A percentile compares a stretch with the other conserved stretches of the same genome.
phyloP scores from a whole-genome alignment of 2,329 filamentous ascomycete species.

The Cercospora sojina region DNA sequence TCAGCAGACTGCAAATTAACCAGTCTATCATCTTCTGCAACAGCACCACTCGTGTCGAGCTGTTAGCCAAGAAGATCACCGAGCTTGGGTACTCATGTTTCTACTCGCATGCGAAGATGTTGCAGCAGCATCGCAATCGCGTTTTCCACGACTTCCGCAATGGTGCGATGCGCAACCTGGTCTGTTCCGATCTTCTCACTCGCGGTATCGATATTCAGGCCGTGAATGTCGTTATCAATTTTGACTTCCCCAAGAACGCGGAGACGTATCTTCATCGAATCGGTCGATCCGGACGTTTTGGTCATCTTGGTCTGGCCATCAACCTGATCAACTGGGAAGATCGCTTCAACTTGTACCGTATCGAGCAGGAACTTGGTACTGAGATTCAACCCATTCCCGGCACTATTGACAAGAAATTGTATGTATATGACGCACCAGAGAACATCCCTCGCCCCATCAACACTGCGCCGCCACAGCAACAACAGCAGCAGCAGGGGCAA shows the following conservation, averaged over 20 bases:
- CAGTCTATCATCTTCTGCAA: slow-evolving; percentile 99
- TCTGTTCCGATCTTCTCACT: slow-evolving; percentile 95
- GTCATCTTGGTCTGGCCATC: slow-evolving; percentile 94
- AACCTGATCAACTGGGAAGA: slow-evolving; percentile 99
- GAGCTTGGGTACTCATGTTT: slow-evolving; percentile 99
- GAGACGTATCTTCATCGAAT: slow-evolving; percentile 99
- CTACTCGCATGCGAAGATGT: slow-evolving; percentile 98
- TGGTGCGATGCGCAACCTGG: slow-evolving; percentile 94
- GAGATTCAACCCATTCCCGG: slow-evolving; percentile 96
- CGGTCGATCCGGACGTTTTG: slow-evolving; percentile 94
- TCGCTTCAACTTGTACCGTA: slow-evolving; percentile 97
- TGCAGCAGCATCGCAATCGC: slow-evolving; percentile 92
- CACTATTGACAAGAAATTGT: slow-evolving; percentile 94
- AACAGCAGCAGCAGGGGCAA: slow-evolving; percentile 26
- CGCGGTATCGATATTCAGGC: slow-evolving; percentile 99
- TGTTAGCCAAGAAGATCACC: slow-evolving; percentile 98
- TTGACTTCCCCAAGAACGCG: slow-evolving; percentile 98
- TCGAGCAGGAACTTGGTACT: slow-evolving; percentile 93
- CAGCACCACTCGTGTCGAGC: slow-evolving; percentile 95
- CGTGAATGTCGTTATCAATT: slow-evolving; percentile 99
- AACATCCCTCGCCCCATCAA: slow-evolving; percentile 82
- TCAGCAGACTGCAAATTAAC: slow-evolving; percentile 98
- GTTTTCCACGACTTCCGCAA: slow-evolving; percentile 99
- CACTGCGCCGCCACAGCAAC: slow-evolving; percentile 46
- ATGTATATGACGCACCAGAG: slow-evolving; percentile 96